A percentile compares a stretch with the other conserved stretches of the same genome.
Evolutionary conservation across 495 filamentous ascomycete species (phyloP).

Genomic region (Aspergillus sclerotiicarbonarius): DNA sequence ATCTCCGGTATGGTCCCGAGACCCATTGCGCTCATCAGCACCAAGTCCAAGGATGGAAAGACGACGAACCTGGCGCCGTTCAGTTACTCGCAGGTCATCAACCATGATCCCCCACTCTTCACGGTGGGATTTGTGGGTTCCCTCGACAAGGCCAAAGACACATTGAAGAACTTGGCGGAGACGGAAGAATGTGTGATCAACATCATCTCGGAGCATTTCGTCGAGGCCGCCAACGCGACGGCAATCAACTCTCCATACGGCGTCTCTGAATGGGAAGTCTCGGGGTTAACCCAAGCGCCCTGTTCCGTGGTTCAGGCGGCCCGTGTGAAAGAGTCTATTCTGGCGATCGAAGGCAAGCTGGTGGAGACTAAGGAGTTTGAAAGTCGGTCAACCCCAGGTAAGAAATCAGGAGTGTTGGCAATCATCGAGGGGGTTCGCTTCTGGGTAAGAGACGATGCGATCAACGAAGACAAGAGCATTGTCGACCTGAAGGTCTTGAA

Average conservation of each 20-base stretch:
- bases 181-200: conserved; percentile 78
- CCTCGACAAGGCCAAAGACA: conserved; percentile 67
- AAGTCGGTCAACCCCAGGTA: conserved; percentile 63
- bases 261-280: conserved; percentile 75
- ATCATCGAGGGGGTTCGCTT: conserved; percentile 85
- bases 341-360: conserved; percentile 77
- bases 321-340: conserved; percentile 78
- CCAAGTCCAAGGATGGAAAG: conserved; percentile 56
- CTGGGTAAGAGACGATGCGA: conserved; percentile 85
- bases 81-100: conserved; percentile 78
- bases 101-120: conserved; percentile 89
- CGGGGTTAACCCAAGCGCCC: conserved; percentile 70
- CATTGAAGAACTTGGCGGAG: conserved; percentile 67
- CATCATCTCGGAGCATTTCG: conserved; percentile 77
- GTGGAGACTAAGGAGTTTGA: conserved; percentile 74
- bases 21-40: conserved; percentile 66
- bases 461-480: conserved; percentile 70
- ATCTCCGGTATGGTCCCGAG: conserved; percentile 84
- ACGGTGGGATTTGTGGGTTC: conserved; percentile 64
- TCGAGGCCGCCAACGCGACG: conserved; percentile 84
- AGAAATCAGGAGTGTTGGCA: conserved; percentile 68
- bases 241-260: conserved; percentile 77
- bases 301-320: conserved; percentile 64
- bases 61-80: conserved; percentile 81
- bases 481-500: conserved; percentile 69